Evolutionary conservation across 2,329 filamentous ascomycete species (phyloP), one percentile per base, ranked within the genome.

Genomic region (Decorospora gaudefroyi): DNA sequence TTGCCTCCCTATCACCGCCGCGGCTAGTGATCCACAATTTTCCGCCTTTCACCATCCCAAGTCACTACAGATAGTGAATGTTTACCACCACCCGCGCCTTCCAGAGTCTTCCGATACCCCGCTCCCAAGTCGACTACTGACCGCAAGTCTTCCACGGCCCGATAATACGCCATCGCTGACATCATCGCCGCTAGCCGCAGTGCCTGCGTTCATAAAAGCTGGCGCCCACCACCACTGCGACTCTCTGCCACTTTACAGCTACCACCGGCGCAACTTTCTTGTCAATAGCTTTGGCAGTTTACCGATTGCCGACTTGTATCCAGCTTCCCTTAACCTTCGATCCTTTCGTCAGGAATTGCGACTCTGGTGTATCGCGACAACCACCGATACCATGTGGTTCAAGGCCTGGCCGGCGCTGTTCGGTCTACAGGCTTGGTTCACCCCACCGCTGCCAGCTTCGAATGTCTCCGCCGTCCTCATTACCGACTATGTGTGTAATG

Each of bases 371-470:
- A 15, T 26, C 3, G 8, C 35, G 8, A 28, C 23, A 30, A 18
- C 33, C 23, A 7, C 23, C 23, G n/a, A 21, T 6, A 38, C n/a
- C n/a, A 47, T 43, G 39, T 42, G 19, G 7, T n/a, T 19, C 22
- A 37, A 38, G 17, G 33, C 28, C 23, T 16, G 42, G n/a, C 28
- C 28, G n/a, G 19, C 15, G n/a, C 10, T 47, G 13, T 28, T 38
- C 8, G 39, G 32, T n/a, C 11, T 46, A 4, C 16, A 12, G n/a
- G 26, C 17, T 6, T 31, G 25, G 36, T 11, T 12, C 7, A 17
- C 7, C 18, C 12, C 22, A 3, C n/a, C 10, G 11, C 18, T 8
- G 9, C 26, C 36, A 9, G 4, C 12, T 1, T 23, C 21, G 13
- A 5, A 33, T 8, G 11, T 46, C n/a, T 19, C 31, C 10, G 17